A percentile compares a stretch with the other conserved stretches of the same genome.
phyloP scores from a whole-genome alignment of 768 basidiomycete species.

The Collybia nuda region DNA sequence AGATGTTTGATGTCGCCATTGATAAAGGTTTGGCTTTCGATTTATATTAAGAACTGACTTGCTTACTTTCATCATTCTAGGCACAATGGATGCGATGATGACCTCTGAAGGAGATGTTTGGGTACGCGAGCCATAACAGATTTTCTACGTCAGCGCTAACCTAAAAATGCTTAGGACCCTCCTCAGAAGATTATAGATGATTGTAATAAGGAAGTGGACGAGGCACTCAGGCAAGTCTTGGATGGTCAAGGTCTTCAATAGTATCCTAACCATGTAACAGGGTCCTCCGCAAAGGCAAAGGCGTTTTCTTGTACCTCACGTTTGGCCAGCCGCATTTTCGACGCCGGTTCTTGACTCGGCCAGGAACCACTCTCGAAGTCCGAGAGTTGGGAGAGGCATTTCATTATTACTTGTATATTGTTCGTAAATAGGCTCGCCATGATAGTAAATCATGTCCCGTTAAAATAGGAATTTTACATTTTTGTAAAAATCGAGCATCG shows the following conservation, averaged over 20 bases:
- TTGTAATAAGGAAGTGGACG: conserved; percentile 75
- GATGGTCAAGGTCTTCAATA: not conserved
- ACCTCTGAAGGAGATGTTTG: conserved; percentile 80
- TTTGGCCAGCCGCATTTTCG: conserved; percentile 92
- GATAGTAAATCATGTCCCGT: conserved; percentile 3
- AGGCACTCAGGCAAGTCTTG: conserved; percentile 59
- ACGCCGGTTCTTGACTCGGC: conserved; percentile 57
- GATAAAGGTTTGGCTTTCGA: conserved; percentile 59
- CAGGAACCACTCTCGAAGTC: conserved; percentile 62
- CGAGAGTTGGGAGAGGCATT: conserved; percentile 75
- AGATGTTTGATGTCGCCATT: conserved; percentile 75
- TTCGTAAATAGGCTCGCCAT: conserved; percentile 38
- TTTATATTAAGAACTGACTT: not conserved
- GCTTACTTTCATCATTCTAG: conserved; percentile 15
- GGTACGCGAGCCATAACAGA: conserved; percentile 39
- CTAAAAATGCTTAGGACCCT: conserved; percentile 54
- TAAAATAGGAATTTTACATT: conserved; percentile 94
- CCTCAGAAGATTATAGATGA: conserved; percentile 67
- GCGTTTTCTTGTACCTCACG: conserved; percentile 76
- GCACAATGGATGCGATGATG: conserved; percentile 92
- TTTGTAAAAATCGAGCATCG: conserved; percentile 85
- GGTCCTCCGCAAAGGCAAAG: conserved; percentile 57
- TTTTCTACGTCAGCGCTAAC: not conserved
- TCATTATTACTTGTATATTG: conserved; percentile 76
- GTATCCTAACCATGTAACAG: conserved; percentile 29